A percentile compares a stretch with the other conserved stretches of the same genome.
Conservation (phyloP, 2,329 filamentous ascomycete species). For the Alternaria burnsii region DNA sequence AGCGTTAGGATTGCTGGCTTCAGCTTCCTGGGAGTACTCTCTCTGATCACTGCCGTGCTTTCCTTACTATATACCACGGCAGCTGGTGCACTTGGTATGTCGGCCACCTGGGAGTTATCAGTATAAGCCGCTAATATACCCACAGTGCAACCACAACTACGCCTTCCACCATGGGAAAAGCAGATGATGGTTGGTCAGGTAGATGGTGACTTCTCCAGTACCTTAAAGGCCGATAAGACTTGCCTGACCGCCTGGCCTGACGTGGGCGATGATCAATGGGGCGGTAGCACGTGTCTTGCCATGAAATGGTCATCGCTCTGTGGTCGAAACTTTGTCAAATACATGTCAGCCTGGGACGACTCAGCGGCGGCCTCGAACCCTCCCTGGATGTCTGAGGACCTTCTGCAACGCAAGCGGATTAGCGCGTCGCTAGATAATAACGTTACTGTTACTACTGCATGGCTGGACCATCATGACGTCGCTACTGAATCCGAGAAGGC, state of each 20-base stretch:
- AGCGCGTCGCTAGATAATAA: conserved; percentile 9
- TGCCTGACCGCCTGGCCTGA: conserved; percentile 13
- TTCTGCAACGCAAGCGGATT: conserved; percentile 9
- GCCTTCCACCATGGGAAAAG: conserved; percentile 10
- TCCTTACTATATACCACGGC: conserved; percentile 16
- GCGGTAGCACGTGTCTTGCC: conserved; percentile 13
- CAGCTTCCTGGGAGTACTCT: conserved; percentile 68
- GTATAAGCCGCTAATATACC: background rate
- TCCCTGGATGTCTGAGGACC: conserved; percentile 8
- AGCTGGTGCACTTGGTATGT: conserved; percentile 14
- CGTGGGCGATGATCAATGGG: conserved; percentile 11
- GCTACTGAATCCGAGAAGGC: conserved; percentile 7
- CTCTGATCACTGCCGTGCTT: conserved; percentile 51
- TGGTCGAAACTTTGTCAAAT: conserved; percentile 12
- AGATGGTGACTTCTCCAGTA: conserved; percentile 11
- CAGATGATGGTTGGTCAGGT: conserved; percentile 10
- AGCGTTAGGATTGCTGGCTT: conserved; percentile 67
- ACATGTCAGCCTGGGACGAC: conserved; percentile 14
- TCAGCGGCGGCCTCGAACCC: background rate
- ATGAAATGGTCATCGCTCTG: conserved; percentile 15
- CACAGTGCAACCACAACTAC: conserved; percentile 16
- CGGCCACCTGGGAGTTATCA: background rate
- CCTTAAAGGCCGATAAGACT: conserved; percentile 1
- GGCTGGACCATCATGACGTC: conserved; percentile 9
- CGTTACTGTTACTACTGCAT: conserved; percentile 13